A percentile compares a stretch with the other conserved stretches of the same genome.
Evolutionary conservation across 2,329 filamentous ascomycete genomes (phyloP).

Genomic region (Talaromyces sp.): DNA sequence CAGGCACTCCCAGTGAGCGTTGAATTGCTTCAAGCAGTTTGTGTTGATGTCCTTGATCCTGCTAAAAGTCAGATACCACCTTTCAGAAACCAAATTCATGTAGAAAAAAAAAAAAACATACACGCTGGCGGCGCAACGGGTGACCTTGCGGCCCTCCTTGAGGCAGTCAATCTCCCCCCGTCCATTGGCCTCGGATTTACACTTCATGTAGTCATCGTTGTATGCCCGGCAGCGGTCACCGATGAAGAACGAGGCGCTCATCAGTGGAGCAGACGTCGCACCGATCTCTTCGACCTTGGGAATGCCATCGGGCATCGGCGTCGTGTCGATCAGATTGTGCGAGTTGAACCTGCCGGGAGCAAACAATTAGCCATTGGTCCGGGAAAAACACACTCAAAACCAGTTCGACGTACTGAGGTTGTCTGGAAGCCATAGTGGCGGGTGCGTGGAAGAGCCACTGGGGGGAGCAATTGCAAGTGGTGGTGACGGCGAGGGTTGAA

Average conservation of each 20-base stretch:
- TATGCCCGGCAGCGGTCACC: conserved; percentile 89
- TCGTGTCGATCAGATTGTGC: conserved; percentile 88
- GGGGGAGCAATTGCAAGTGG: conserved; percentile 7
- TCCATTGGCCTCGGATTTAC: conserved; percentile 91
- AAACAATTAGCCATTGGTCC: conserved; percentile 11
- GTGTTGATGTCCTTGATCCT: conserved; percentile 95
- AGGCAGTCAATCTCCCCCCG: conserved; percentile 90
- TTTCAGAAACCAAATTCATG: conserved; percentile 4
- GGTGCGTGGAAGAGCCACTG: conserved; percentile 12
- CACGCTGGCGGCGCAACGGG: conserved; percentile 93
- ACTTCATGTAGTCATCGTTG: conserved; percentile 99
- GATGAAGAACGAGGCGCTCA: conserved; percentile 94
- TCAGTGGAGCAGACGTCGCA: conserved; percentile 82
- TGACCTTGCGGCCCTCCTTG: conserved; percentile 94
- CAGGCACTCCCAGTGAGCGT: conserved; percentile 88
- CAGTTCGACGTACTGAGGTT: conserved; percentile 24
- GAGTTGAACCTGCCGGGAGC: conserved; percentile 74
- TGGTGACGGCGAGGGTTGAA: conserved; percentile 7
- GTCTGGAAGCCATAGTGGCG: conserved; percentile 26
- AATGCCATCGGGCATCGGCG: conserved; percentile 85
- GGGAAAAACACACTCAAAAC: conserved; percentile 18
- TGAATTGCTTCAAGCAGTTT: conserved; percentile 85
- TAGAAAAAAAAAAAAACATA: conserved; percentile 45
- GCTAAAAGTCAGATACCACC: conserved; percentile 8
- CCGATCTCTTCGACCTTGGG: conserved; percentile 92